A percentile compares a stretch with the other conserved stretches of the same genome.
Evolutionary conservation across 306 rosid species (phyloP).

Genomic region (Ochetophila trinervis): DNA sequence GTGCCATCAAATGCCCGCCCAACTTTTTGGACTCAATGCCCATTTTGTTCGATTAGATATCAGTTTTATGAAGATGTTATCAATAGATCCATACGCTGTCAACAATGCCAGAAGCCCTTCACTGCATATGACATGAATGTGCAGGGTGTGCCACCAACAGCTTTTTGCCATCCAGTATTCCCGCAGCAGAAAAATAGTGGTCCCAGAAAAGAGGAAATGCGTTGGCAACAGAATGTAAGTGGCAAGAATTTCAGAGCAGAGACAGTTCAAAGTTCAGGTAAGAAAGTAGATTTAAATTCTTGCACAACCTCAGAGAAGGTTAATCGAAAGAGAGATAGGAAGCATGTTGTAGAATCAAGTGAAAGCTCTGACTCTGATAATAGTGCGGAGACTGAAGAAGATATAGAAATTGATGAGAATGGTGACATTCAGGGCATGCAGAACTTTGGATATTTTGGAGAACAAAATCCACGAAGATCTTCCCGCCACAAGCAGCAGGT

Average conservation of each 20-base stretch:
- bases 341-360: conserved; percentile 47
- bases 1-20: conserved; percentile 34
- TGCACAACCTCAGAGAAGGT: conserved; percentile 34
- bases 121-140: conserved; percentile 53
- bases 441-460: conserved; percentile 31
- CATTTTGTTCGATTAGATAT: conserved; percentile 58
- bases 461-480: conserved; percentile 65
- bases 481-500: conserved; percentile 61
- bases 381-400: conserved; percentile 65
- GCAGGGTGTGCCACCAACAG: conserved; percentile 30
- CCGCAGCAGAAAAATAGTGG: conserved; percentile 39
- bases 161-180: conserved; percentile 44
- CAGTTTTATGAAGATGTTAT: conserved; percentile 53
- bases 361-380: conserved; percentile 47
- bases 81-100: conserved; percentile 66
- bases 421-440: conserved; percentile 29
- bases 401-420: conserved; percentile 27
- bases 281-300: conserved; percentile 27
- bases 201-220: conserved; percentile 38
- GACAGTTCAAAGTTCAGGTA: conserved; percentile 25
- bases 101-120: conserved; percentile 52
- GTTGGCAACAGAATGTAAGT: conserved; percentile 34
- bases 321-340: conserved; percentile 53
- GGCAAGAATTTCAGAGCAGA: conserved; percentile 27
- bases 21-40: conserved; percentile 81